phyloP scores from a whole-genome alignment of 164 flowering plant species.

The Berberis vulgaris region DNA sequence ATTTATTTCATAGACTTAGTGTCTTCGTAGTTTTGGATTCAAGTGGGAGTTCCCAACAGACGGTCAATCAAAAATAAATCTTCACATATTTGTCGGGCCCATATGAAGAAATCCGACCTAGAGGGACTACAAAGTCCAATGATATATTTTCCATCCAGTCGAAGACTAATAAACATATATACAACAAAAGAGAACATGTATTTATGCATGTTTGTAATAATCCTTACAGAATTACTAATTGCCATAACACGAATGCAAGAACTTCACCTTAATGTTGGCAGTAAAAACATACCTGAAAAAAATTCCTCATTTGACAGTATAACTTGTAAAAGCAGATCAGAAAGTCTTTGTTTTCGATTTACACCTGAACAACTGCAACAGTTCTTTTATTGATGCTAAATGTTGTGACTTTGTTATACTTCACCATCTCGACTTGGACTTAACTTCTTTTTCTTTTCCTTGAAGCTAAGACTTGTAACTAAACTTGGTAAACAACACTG shows the following conservation, averaged over 20 bases:
- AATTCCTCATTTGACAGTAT: not conserved
- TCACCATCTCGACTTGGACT: slow-evolving; percentile 19
- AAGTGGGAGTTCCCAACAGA: no score
- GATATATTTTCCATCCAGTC: no score
- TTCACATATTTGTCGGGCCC: no score
- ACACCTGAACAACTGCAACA: not conserved
- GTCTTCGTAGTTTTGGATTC: no score
- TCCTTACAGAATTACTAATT: slow-evolving; percentile 1
- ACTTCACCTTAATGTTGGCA: not conserved
- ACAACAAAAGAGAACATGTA: not conserved
- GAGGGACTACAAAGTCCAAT: no score
- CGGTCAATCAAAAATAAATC: no score
- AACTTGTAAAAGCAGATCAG: not conserved
- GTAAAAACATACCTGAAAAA: not conserved
- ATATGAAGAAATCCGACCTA: no score
- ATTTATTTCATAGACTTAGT: no score
- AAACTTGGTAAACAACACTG: slow-evolving; percentile 72
- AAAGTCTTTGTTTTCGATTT: not conserved
- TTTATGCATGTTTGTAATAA: not conserved
- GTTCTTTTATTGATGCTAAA: not conserved
- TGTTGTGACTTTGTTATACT: not conserved
- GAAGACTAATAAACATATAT: not conserved
- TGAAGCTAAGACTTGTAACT: slow-evolving; percentile 35
- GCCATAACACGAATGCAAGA: slow-evolving; percentile 12
- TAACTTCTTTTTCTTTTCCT: slow-evolving; percentile 44